These are phyloP conservation scores for Blastobotrys parvus DNA, from an alignment of 805 yeast genomes.

Conservation along the genomic window DNA sequence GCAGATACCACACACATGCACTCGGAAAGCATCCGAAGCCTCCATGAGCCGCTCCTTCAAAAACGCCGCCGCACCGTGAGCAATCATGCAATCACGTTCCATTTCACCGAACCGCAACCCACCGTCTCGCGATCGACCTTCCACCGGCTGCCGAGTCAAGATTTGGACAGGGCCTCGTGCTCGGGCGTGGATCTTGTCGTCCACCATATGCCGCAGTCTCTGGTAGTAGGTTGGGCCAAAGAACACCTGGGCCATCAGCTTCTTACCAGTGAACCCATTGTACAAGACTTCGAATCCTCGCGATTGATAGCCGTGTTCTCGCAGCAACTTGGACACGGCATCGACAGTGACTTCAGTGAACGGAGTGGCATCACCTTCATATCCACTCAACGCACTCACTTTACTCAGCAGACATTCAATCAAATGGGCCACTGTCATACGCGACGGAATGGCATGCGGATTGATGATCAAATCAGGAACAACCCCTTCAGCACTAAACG, in stretches of 20 bases:
- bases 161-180: conserved; percentile 99
- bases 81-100: conserved; percentile 99
- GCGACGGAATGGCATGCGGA: conserved; percentile 99
- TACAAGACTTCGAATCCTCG: conserved; percentile 99
- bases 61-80: conserved; percentile 99
- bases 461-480: conserved; percentile 96
- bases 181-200: conserved; percentile 97
- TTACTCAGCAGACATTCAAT: conserved; percentile 95
- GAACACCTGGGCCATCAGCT: conserved; percentile 95
- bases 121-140: conserved; percentile 99
- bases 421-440: conserved; percentile 99
- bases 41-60: conserved; percentile 97
- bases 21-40: conserved; percentile 98
- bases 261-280: conserved; percentile 98
- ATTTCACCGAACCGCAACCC: conserved; percentile 98
- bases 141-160: conserved; percentile 96
- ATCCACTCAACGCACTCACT: conserved; percentile 89
- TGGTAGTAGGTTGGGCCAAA: conserved; percentile 99
- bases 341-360: conserved; percentile 98
- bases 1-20: conserved; percentile 96
- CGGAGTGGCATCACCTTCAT: conserved; percentile 99
- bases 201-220: conserved; percentile 98
- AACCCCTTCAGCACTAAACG: conserved; percentile 88
- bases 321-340: conserved; percentile 82
- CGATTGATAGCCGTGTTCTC: conserved; percentile 95